These are phyloP conservation scores for Raffaelea ambrosiae DNA, from an alignment of 2,329 filamentous ascomycete genomes.

Conservation along the genomic window DNA sequence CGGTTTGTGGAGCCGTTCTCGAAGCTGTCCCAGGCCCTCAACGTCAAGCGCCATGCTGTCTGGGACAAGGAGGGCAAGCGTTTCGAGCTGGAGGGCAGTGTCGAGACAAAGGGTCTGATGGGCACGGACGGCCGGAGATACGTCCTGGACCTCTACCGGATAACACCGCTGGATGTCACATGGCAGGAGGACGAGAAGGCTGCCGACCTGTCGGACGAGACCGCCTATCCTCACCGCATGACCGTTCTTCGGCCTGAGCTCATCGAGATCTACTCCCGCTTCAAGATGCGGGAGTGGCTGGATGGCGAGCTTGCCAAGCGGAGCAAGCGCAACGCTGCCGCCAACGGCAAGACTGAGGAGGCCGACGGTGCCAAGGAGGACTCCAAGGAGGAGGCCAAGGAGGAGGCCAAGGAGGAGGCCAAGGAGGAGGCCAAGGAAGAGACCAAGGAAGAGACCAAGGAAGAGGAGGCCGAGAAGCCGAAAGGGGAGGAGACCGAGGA, in stretches of 20 bases:
- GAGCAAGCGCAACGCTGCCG: conserved; percentile 28
- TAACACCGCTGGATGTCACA: conserved; percentile 80
- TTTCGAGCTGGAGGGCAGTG: conserved; percentile 87
- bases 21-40: conserved; percentile 82
- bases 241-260: conserved; percentile 85
- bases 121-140: conserved; percentile 96
- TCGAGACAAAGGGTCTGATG: conserved; percentile 96
- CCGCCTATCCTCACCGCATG: conserved; percentile 88
- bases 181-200: conserved; percentile 69
- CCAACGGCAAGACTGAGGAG: conserved; percentile 9
- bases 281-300: conserved; percentile 84
- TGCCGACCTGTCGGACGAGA: conserved; percentile 26
- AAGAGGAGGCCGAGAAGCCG: conserved; percentile 24
- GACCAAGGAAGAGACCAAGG: conserved; percentile 14
- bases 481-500: conserved; percentile 23
- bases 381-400: not conserved
- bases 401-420: not conserved
- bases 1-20: conserved; percentile 77
- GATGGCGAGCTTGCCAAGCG: conserved; percentile 66
- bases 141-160: conserved; percentile 90
- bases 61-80: conserved; percentile 95
- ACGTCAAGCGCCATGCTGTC: conserved; percentile 88
- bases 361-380: conserved; percentile 18
- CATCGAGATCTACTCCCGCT: conserved; percentile 74
- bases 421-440: conserved; percentile 20